phyloP scores from a whole-genome alignment of 345 rosid genomes.

The Rhodomyrtus tomentosa region DNA sequence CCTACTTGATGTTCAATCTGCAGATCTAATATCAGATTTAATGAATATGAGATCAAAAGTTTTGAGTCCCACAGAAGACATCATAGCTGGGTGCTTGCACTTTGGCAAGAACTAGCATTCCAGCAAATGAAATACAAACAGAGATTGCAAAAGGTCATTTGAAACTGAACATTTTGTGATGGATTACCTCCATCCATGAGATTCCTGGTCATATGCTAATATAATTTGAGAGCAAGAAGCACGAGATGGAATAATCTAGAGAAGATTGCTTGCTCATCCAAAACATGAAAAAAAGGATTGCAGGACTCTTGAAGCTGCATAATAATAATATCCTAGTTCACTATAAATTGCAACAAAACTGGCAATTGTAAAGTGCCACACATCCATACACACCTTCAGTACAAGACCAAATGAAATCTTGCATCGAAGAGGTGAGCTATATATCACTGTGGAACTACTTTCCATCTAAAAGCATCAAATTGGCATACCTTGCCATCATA shows the following conservation, averaged over 20 bases:
- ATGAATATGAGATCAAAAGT: background rate
- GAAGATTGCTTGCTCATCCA: background rate
- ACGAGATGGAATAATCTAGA: background rate
- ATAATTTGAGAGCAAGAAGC: background rate
- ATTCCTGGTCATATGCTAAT: background rate
- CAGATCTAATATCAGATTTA: background rate
- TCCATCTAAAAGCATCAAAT: background rate
- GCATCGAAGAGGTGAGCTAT: background rate
- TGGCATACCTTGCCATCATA: constrained; percentile 44
- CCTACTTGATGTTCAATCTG: background rate
- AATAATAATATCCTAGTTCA: background rate
- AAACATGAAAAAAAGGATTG: background rate
- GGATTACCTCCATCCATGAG: background rate
- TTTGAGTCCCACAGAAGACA: background rate
- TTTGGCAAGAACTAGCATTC: background rate
- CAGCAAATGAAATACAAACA: background rate
- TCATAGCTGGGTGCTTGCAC: background rate
- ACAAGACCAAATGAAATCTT: background rate
- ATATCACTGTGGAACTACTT: background rate
- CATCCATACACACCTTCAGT: background rate
- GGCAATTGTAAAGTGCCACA: background rate
- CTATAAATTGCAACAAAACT: background rate
- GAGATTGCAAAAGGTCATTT: background rate
- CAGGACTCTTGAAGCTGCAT: background rate
- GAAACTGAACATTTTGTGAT: background rate